phyloP scores from a whole-genome alignment of 2,329 filamentous ascomycete genomes.

The Phialophora verrucosa region DNA sequence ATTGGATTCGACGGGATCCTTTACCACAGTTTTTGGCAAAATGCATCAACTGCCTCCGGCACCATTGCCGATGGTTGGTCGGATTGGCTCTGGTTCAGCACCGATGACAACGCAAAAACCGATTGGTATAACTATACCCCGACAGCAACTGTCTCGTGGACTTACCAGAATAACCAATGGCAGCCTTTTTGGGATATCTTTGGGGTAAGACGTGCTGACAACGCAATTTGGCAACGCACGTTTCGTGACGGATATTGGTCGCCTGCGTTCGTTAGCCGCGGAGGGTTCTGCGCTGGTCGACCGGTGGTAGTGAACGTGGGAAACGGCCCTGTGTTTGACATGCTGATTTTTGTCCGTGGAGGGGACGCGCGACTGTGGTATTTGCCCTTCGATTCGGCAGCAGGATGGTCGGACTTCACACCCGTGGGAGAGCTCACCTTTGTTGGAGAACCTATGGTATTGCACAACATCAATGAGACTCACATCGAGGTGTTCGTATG shows the following conservation, averaged over 20 bases:
- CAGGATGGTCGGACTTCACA: background rate
- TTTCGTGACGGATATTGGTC: constrained; percentile 1
- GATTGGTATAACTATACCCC: constrained; percentile 3
- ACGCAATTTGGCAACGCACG: background rate
- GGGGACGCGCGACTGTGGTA: background rate
- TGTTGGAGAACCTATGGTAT: background rate
- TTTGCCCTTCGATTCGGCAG: background rate
- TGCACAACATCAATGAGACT: background rate
- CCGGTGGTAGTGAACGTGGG: background rate
- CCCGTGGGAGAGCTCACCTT: background rate
- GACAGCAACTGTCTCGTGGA: background rate
- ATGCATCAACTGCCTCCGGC: background rate
- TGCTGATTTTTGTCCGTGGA: background rate
- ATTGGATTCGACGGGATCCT: background rate
- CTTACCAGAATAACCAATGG: background rate
- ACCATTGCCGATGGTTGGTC: background rate
- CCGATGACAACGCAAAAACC: background rate
- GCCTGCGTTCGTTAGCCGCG: background rate
- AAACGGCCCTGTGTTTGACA: background rate
- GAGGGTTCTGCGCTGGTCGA: background rate
- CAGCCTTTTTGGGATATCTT: background rate
- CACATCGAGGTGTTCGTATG: constrained; percentile 2
- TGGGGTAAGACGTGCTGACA: background rate
- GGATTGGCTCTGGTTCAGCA: background rate
- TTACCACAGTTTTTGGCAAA: background rate